Percentiles rank a stretch among this genome's conserved stretches.
Evolutionary conservation across 2,329 filamentous ascomycete genomes (phyloP).

Genomic region (Xylaria sp.): DNA sequence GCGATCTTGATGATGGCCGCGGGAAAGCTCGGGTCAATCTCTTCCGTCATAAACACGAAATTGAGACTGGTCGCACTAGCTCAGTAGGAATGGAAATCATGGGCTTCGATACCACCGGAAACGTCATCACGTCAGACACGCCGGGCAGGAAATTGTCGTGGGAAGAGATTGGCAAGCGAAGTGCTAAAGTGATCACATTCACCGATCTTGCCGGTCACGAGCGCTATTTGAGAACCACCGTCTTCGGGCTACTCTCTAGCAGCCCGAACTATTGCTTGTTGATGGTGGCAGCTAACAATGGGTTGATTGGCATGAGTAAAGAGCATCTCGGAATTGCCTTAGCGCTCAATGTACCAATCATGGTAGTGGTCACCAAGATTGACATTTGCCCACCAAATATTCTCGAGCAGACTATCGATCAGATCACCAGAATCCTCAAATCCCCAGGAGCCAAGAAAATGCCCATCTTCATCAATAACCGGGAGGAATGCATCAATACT

Average conservation of each 20-base stretch:
- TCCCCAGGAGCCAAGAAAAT: constrained; percentile 94
- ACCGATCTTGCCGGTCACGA: constrained; percentile 96
- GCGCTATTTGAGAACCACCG: constrained; percentile 92
- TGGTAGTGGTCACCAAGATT: constrained; percentile 98
- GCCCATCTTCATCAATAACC: constrained; percentile 92
- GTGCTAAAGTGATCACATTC: constrained; percentile 96
- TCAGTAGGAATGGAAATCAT: constrained; percentile 99
- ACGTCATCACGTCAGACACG: constrained; percentile 82
- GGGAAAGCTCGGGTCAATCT: constrained; percentile 94
- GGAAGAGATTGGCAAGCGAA: constrained; percentile 96
- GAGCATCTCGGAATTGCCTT: constrained; percentile 96
- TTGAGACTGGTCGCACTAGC: constrained; percentile 93
- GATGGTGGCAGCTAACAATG: constrained; percentile 99
- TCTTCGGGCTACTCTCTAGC: constrained; percentile 93
- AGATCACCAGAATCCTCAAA: constrained; percentile 92
- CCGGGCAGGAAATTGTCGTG: constrained; percentile 88
- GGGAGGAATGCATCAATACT: constrained; percentile 92
- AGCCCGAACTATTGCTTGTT: constrained; percentile 97
- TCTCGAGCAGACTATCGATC: constrained; percentile 89
- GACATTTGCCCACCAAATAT: constrained; percentile 98
- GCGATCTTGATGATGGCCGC: constrained; percentile 91
- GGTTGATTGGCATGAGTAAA: constrained; percentile 96
- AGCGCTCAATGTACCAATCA: constrained; percentile 94
- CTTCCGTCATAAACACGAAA: constrained; percentile 97
- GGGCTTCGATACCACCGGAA: constrained; percentile 90